phyloP scores from a whole-genome alignment of 192 early-diverging fungal species.

The Spizellomyces sp. region DNA sequence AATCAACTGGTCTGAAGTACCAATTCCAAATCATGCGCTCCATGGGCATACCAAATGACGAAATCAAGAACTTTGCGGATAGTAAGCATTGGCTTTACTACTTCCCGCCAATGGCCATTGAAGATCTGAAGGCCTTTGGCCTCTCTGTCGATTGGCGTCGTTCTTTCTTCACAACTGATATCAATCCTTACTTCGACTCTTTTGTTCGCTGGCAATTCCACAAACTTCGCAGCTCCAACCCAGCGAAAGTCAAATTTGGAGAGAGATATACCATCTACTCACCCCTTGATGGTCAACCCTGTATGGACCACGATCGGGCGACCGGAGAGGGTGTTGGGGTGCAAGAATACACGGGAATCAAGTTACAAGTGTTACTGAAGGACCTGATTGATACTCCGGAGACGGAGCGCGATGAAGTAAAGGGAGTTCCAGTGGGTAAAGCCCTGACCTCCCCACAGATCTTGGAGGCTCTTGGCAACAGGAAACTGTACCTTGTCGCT shows the following conservation, averaged over 20 bases:
- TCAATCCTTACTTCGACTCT: conserved; percentile 97
- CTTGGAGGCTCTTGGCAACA: conserved; percentile 64
- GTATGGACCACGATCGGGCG: conserved; percentile 98
- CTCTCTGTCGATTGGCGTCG: conserved; percentile 89
- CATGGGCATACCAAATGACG: conserved; percentile 80
- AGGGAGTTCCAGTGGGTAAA: conserved; percentile 56
- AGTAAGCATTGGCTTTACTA: conserved; percentile 89
- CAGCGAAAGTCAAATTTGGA: conserved; percentile 88
- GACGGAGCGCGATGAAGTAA: conserved; percentile 42
- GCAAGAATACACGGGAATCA: conserved; percentile 96
- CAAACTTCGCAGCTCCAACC: conserved; percentile 67
- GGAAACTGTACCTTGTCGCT: conserved; percentile 88
- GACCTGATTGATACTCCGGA: conserved; percentile 38
- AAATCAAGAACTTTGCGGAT: conserved; percentile 93
- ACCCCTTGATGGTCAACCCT: conserved; percentile 90
- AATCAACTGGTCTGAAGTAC: conserved; percentile 79
- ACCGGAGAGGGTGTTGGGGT: conserved; percentile 92
- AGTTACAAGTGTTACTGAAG: conserved; percentile 77
- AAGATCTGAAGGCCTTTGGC: conserved; percentile 73
- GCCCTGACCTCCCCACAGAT: conserved; percentile 50
- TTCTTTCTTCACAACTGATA: conserved; percentile 96
- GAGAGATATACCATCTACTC: conserved; percentile 98
- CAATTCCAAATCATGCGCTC: conserved; percentile 97
- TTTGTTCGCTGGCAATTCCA: conserved; percentile 99
- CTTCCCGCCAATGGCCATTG: conserved; percentile 89